Evolutionary conservation across 1,139 yeast species (phyloP).

Genomic region (Arxiozyma slooffiae): DNA sequence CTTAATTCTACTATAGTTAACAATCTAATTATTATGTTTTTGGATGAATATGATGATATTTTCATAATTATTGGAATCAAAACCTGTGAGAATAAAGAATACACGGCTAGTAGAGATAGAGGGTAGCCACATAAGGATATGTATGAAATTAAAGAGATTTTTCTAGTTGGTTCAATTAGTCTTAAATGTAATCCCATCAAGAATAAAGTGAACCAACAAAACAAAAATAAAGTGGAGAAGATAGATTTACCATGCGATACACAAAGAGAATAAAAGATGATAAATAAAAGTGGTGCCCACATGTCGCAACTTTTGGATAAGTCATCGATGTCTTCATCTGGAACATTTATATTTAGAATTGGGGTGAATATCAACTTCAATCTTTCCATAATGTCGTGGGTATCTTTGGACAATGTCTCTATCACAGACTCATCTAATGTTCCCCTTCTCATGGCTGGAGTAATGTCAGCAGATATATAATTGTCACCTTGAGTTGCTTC

Average conservation of each 20-base stretch:
- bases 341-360: slow-evolving; percentile 6
- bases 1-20: slow-evolving; percentile 14
- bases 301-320: slow-evolving; percentile 16
- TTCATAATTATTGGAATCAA: slow-evolving; percentile 20
- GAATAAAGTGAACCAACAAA: slow-evolving; percentile 23
- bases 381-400: slow-evolving; percentile 26
- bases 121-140: slow-evolving; percentile 28
- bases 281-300: slow-evolving; percentile 30
- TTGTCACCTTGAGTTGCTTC: not conserved
- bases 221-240: slow-evolving; percentile 26
- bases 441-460: slow-evolving; percentile 15
- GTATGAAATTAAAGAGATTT: slow-evolving; percentile 23
- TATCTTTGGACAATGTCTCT: slow-evolving; percentile 26
- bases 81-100: slow-evolving; percentile 18
- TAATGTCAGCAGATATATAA: slow-evolving; percentile 1
- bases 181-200: slow-evolving; percentile 27
- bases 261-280: slow-evolving; percentile 24
- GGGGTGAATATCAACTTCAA: slow-evolving; percentile 8
- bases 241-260: slow-evolving; percentile 24
- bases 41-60: slow-evolving; percentile 3
- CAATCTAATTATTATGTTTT: slow-evolving; percentile 12
- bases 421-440: slow-evolving; percentile 28
- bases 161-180: slow-evolving; percentile 20
- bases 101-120: slow-evolving; percentile 27
- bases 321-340: slow-evolving; percentile 6